Evolutionary conservation across 495 filamentous ascomycete genomes (phyloP), one percentile per base, ranked within the genome.

Genomic region (Xylaria castorea): DNA sequence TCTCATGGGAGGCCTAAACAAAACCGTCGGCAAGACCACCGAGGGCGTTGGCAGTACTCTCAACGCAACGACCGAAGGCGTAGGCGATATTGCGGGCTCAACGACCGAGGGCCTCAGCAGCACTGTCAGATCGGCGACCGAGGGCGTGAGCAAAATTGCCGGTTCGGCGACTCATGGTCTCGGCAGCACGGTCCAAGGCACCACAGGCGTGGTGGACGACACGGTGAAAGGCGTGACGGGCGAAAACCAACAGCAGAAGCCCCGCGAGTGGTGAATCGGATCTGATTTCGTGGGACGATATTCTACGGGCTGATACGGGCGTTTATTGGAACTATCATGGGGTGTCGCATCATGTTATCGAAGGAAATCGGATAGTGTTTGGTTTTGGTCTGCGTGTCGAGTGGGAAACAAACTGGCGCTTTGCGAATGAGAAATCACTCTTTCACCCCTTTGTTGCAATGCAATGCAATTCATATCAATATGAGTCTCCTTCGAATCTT

Each of bases 11-110:
- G 74, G 77, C 34, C 70, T 83, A 3, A 70, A 78, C 32, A 81
- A 79, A 48, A 71, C 75, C 22, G 73, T 81, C n/a, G 76, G 78
- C 32, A 76, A 81, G 69, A 81, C 82, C 5, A 83, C 81, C n/a
- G 70, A 82, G 60, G 77, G 79, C 2, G 76, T 75, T 27, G 80
- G 80, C 9, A 74, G 73, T 8, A 70, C 74, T 0, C 69, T 80
- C 3, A 75, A 79, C n/a, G 42, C 78, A 20, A 76, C 79, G 1
- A 80, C 80, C 3, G 64, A 81, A 34, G 77, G 79, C 14, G 72
- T 78, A 20, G 80, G 80, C 4, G 76, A 82, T 65, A 73, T 75
- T 2, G 77, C 75, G 18, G 77, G 79, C 27, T 77, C 78, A 6
- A 73, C 76, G 18, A 80, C 78, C 6, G 70, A 82, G 71, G 78